Percentiles rank a stretch among this genome's conserved stretches.
Conservation (phyloP, 352 stramenopile genomes). For the Globisporangium parvum region DNA sequence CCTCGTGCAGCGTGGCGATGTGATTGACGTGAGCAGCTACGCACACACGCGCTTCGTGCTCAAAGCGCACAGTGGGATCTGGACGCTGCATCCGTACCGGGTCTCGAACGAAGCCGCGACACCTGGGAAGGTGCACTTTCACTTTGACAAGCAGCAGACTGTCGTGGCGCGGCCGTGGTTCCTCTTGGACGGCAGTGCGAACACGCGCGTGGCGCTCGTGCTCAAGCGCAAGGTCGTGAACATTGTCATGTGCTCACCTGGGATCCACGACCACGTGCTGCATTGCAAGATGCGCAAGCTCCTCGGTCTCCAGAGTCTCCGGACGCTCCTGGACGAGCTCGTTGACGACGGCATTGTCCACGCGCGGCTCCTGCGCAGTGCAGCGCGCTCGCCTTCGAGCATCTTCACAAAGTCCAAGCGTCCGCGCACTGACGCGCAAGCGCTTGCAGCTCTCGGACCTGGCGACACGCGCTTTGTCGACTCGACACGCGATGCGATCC, state of each 20-base stretch:
- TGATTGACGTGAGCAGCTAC: conserved; percentile 66
- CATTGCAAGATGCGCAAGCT: conserved; percentile 70
- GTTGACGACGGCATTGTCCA: conserved; percentile 59
- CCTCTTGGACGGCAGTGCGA: conserved; percentile 62
- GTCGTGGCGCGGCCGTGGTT: conserved; percentile 67
- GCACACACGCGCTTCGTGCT: conserved; percentile 46
- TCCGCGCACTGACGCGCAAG: conserved; percentile 5
- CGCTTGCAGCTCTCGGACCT: conserved; percentile 21
- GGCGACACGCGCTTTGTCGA: conserved; percentile 49
- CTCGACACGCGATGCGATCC: conserved; percentile 37
- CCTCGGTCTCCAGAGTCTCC: conserved; percentile 65
- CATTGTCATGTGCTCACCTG: conserved; percentile 68
- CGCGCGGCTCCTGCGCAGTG: conserved; percentile 26
- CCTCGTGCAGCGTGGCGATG: conserved; percentile 27
- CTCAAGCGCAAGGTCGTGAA: conserved; percentile 80
- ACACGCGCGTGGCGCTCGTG: conserved; percentile 40
- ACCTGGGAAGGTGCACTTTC: conserved; percentile 59
- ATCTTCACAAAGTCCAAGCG: conserved; percentile 22
- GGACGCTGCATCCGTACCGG: conserved; percentile 54
- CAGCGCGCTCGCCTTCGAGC: conserved; percentile 10
- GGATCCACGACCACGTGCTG: conserved; percentile 50
- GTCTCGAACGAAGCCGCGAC: conserved; percentile 28
- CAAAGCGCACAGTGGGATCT: conserved; percentile 38
- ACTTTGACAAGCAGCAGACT: conserved; percentile 55
- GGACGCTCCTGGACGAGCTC: conserved; percentile 61